These are phyloP conservation scores for Cutaneotrichosporon curvatum DNA, from an alignment of 1,284 basidiomycete genomes.

Conservation along the genomic window DNA sequence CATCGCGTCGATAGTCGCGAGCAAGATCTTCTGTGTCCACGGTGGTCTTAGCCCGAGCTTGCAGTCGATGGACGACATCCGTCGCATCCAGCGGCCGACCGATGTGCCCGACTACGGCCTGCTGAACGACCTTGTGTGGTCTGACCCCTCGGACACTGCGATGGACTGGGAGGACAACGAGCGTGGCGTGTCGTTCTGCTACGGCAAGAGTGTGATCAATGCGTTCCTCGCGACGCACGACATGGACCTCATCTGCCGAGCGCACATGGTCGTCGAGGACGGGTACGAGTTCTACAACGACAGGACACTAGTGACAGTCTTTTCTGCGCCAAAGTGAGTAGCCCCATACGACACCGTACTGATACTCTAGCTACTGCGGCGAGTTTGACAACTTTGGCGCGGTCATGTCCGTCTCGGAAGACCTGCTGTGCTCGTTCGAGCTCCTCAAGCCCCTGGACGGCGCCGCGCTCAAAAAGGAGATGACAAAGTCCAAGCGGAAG, in stretches of 20 bases:
- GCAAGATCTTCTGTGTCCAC: conserved; percentile 99
- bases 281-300: conserved; percentile 99
- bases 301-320: conserved; percentile 94
- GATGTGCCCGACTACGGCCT: conserved; percentile 99
- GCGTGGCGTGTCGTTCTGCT: conserved; percentile 98
- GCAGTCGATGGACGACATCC: conserved; percentile 98
- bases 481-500: conserved; percentile 97
- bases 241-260: conserved; percentile 98
- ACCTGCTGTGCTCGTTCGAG: conserved; percentile 95
- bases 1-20: conserved; percentile 96
- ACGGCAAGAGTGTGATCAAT: conserved; percentile 95
- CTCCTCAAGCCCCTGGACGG: conserved; percentile 93
- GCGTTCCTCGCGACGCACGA: conserved; percentile 74
- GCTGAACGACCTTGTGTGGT: conserved; percentile 96
- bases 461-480: conserved; percentile 91
- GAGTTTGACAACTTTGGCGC: conserved; percentile 86
- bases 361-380: conserved; percentile 38
- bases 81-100: conserved; percentile 95
- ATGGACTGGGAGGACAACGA: conserved; percentile 99
- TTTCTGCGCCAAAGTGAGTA: conserved; percentile 88
- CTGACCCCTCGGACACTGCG: conserved; percentile 95
- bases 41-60: conserved; percentile 96
- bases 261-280: conserved; percentile 99
- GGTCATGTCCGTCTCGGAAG: conserved; percentile 82
- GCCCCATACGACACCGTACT: not conserved